Percentiles rank a stretch among this genome's conserved stretches.
phyloP scores from a whole-genome alignment of 2,329 filamentous ascomycete genomes.

The Sphaerulina populicola region DNA sequence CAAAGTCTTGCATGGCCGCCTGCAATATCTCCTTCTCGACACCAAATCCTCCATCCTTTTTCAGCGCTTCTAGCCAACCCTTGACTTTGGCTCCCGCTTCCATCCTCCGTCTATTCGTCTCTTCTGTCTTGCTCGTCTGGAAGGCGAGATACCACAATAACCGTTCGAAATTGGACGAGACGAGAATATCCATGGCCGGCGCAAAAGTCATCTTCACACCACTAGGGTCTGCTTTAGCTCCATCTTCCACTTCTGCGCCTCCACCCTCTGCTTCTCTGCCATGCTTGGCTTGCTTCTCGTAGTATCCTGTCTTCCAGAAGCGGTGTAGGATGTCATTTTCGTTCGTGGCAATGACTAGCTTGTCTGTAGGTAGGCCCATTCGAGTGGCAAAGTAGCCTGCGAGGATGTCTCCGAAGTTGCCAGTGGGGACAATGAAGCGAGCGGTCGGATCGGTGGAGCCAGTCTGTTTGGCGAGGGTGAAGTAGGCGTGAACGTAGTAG shows the following conservation, averaged over 20 bases:
- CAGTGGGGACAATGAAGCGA: slow-evolving; percentile 83
- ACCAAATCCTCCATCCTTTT: slow-evolving; percentile 70
- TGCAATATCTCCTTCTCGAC: slow-evolving; percentile 67
- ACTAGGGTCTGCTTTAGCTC: slow-evolving; percentile 54
- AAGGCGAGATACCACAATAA: slow-evolving; percentile 88
- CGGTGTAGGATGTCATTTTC: slow-evolving; percentile 95
- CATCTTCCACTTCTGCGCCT: slow-evolving; percentile 45
- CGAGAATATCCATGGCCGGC: slow-evolving; percentile 95
- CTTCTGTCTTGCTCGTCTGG: slow-evolving; percentile 48
- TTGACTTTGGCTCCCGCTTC: slow-evolving; percentile 64
- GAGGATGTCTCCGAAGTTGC: slow-evolving; percentile 93
- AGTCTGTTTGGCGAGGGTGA: slow-evolving; percentile 58
- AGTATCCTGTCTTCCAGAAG: slow-evolving; percentile 84
- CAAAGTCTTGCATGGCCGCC: slow-evolving; percentile 64
- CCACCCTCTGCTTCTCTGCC: slow-evolving; percentile 51
- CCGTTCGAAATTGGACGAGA: slow-evolving; percentile 93
- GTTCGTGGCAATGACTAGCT: slow-evolving; percentile 88
- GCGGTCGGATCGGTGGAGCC: slow-evolving; percentile 59
- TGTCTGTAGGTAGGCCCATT: slow-evolving; percentile 82
- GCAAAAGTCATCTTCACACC: slow-evolving; percentile 86
- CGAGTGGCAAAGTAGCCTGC: slow-evolving; percentile 84
- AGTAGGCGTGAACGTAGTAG: slow-evolving; percentile 96
- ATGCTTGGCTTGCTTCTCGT: slow-evolving; percentile 70
- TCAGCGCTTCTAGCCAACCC: slow-evolving; percentile 70
- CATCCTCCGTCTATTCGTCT: slow-evolving; percentile 40